Base-by-base conservation (phyloP, 2,329 filamentous ascomycete species). In the Colletotrichum cereale region DNA sequence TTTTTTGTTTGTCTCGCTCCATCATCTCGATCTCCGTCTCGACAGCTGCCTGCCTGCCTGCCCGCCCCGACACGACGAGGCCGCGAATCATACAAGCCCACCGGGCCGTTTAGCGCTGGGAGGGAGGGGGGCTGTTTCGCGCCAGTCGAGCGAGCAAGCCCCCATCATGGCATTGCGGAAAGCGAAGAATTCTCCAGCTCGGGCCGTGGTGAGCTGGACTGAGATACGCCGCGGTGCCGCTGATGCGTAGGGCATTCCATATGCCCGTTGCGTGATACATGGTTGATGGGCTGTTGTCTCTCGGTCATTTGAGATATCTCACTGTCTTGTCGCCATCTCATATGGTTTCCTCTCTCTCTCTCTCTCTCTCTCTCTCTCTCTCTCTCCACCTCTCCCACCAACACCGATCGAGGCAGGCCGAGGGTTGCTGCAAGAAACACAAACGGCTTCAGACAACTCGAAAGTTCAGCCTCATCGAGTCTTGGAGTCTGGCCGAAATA, bases 211-310 rank as follows among this genome's bases (percentile, higher is more conserved):
- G 69, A 57, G 69, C 69, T 60, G 65, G 55, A 48, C 29, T 53
- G 53, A 68, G 44, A 64, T 69, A 47, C 29, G 26, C 50, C 42
- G 50, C n/a, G 31, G 68, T 71, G 68, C 68, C 64, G 68, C 64
- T 67, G 68, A 71, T 71, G 69, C 60, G 63, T 44, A 63, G 65
- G 40, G 44, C 69, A 71, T 71, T 71, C 65, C 65, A 60, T 18
- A 53, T 36, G 50, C 26, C 24, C 29, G n/a, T 42, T 36, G 34
- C 36, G 58, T 44, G 57, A 53, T 52, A 68, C 31, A 57, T 56
- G 36, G 48, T 31, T 14, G 18, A 8, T n/a, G 42, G 8, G 50
- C 18, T 29, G 36, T 18, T 50, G 52, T 64, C 53, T 58, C 58
- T 69, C 66, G 52, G 31, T 40, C 44, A 40, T 40, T 67, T 55